These are phyloP conservation scores for Lathyrus sativus DNA, from an alignment of 306 rosid genomes.

Conservation along the genomic window DNA sequence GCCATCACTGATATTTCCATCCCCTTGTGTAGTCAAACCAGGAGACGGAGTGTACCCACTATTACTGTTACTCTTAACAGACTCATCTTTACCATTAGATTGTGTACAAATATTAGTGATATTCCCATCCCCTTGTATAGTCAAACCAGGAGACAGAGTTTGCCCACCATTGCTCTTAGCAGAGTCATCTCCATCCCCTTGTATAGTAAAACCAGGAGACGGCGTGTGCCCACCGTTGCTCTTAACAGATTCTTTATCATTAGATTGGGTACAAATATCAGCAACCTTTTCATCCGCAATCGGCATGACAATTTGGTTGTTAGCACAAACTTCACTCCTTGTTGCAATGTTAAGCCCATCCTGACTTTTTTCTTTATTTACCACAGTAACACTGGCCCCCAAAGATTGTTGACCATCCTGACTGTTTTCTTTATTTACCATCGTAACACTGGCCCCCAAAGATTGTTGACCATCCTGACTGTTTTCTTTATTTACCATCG, in stretches of 20 bases:
- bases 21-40: conserved; percentile 46
- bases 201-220: too few relatives aligned
- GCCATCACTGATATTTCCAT: conserved; percentile 52
- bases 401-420: conserved; percentile 39
- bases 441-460: conserved; percentile 28
- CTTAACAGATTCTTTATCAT: conserved; percentile 48
- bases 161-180: conserved; percentile 49
- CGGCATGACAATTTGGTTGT: conserved; percentile 41
- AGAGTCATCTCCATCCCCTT: conserved; percentile 33
- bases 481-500: conserved; percentile 42
- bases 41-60: conserved; percentile 45
- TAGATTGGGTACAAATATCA: conserved; percentile 43
- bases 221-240: conserved; percentile 43
- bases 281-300: conserved; percentile 44
- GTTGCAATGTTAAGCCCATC: conserved; percentile 41
- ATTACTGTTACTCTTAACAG: conserved; percentile 29
- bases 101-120: too few relatives aligned
- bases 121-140: too few relatives aligned
- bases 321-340: conserved; percentile 33
- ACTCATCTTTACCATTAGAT: conserved; percentile 28
- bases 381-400: conserved; percentile 34
- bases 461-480: conserved; percentile 38
- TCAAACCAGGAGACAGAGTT: too few relatives aligned
- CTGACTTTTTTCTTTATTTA: conserved; percentile 42
- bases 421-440: conserved; percentile 44